Conservation (phyloP, 176 grass and related monocot genomes). For the Elymus sibiricus region DNA sequence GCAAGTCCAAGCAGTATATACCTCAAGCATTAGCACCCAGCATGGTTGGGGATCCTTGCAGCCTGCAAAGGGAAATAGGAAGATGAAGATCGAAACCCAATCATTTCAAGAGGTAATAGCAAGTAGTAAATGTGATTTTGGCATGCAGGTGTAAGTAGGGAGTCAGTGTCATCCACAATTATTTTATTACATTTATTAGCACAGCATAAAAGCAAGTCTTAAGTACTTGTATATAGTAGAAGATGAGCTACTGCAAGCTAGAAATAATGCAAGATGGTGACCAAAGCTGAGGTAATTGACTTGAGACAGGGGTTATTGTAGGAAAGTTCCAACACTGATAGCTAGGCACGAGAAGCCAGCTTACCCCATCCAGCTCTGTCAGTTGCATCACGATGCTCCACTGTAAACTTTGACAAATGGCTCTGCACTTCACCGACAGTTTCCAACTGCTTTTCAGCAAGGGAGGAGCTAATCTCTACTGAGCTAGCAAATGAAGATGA, state of each 20-base stretch:
- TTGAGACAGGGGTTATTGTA: neutral
- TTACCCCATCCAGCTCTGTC: conserved; percentile 94
- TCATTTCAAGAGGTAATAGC: conserved; percentile 4
- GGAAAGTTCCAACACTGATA: neutral
- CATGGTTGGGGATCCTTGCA: conserved; percentile 56
- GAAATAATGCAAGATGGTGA: conserved; percentile 1
- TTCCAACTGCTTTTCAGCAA: conserved; percentile 89
- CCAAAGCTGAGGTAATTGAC: neutral
- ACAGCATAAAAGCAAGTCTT: neutral
- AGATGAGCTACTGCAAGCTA: neutral
- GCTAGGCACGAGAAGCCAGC: conserved; percentile 5
- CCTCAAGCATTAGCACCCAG: conserved; percentile 99
- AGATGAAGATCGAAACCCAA: neutral
- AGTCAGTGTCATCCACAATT: neutral
- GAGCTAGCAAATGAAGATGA: conserved; percentile 64
- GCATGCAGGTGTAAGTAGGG: neutral
- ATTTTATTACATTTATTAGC: neutral
- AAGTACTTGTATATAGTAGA: neutral
- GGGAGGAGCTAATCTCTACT: conserved; percentile 96
- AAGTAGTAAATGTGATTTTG: neutral
- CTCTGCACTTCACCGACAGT: conserved; percentile 78
- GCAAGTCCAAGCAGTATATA: conserved; percentile 28
- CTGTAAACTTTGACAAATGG: conserved; percentile 83
- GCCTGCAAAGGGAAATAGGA: conserved; percentile 37
- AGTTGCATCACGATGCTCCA: conserved; percentile 83